Conservation (phyloP, 106 monocot species). For the Dioscorea zingiberensis region DNA sequence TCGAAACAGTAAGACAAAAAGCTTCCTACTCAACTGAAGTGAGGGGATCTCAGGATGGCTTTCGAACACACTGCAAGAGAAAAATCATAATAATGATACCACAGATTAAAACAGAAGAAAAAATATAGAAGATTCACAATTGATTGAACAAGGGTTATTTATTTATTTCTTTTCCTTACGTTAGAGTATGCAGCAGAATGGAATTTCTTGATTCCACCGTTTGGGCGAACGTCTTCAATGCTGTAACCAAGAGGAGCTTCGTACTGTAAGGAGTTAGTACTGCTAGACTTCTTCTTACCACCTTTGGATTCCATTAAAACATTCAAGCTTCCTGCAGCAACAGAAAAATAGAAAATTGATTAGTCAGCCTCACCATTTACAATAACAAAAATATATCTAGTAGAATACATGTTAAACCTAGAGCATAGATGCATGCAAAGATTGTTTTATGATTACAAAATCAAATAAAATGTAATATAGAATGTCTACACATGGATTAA, state of each 20-base stretch:
- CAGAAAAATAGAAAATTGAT: no score
- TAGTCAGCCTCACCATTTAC: no score
- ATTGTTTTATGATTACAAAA: no score
- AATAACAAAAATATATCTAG: no score
- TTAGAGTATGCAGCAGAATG: constrained; percentile 95
- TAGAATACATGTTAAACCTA: no score
- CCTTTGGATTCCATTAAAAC: constrained; percentile 91
- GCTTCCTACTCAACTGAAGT: constrained; percentile 32
- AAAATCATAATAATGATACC: neutral
- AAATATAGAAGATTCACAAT: no score
- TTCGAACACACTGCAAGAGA: constrained; percentile 62
- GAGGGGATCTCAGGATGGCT: constrained; percentile 65
- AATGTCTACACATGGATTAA: no score
- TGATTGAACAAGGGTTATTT: neutral
- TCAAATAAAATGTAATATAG: no score
- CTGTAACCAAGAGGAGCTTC: constrained; percentile 93
- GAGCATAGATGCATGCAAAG: no score
- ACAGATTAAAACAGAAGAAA: neutral
- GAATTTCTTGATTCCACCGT: constrained; percentile 89
- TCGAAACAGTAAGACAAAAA: constrained; percentile 8
- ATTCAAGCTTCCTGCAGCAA: constrained; percentile 44
- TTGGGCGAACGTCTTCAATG: constrained; percentile 91
- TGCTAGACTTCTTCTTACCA: constrained; percentile 65
- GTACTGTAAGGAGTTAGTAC: constrained; percentile 60
- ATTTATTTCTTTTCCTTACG: constrained; percentile 35